These are phyloP conservation scores for Paramecium sexaurelia DNA, from an alignment of 73 alveolate species.

Conservation along the genomic window DNA sequence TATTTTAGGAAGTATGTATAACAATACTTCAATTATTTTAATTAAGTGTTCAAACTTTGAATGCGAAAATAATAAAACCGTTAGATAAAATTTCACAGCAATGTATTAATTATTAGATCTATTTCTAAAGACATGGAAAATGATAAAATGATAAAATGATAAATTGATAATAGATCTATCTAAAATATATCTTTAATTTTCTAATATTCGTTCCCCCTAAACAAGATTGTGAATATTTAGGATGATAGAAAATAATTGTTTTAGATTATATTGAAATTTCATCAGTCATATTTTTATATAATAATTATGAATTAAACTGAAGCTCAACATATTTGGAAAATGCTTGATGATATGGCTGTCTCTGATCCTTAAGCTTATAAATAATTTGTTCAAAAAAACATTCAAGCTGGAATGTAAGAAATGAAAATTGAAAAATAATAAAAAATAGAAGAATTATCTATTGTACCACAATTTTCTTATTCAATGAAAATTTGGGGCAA, in stretches of 20 bases:
- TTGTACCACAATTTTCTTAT: not conserved
- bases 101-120: too few relatives aligned
- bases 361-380: slow-evolving; percentile 15
- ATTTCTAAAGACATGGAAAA: too few relatives aligned
- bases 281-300: not conserved
- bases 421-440: not conserved
- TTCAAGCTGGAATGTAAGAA: not conserved
- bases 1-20: too few relatives aligned
- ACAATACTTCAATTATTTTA: too few relatives aligned
- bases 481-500: slow-evolving; percentile 18
- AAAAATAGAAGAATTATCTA: not conserved
- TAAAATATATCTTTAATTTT: too few relatives aligned
- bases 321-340: slow-evolving; percentile 47
- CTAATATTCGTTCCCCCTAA: too few relatives aligned
- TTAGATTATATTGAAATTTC: not conserved
- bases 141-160: too few relatives aligned
- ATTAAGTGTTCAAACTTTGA: too few relatives aligned
- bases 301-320: not conserved
- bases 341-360: slow-evolving; percentile 50
- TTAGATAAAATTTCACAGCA: too few relatives aligned
- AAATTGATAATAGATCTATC: too few relatives aligned
- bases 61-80: too few relatives aligned
- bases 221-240: not conserved
- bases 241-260: not conserved
- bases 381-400: slow-evolving; percentile 39